Conservation (phyloP, 2,329 filamentous ascomycete genomes). For the Fusarium redolens region DNA sequence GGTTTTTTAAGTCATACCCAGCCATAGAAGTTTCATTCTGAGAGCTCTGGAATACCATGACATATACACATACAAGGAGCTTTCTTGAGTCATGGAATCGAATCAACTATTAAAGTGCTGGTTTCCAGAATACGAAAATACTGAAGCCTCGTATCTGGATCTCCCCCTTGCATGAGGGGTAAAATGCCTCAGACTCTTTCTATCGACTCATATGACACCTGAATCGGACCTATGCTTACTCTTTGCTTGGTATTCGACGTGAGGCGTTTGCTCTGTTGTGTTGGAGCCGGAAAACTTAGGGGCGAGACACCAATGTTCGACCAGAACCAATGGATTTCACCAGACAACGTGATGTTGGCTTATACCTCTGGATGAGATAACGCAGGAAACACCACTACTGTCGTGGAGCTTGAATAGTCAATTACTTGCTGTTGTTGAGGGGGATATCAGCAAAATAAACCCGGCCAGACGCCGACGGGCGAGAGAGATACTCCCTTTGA, state of each 20-base stretch:
- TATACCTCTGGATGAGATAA: background rate
- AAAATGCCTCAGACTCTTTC: background rate
- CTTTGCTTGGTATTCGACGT: background rate
- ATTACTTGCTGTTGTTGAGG: too few species aligned
- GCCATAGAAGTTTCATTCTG: background rate
- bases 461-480: background rate
- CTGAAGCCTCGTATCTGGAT: background rate
- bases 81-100: background rate
- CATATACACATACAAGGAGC: background rate
- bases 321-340: background rate
- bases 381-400: background rate
- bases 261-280: background rate
- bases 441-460: background rate
- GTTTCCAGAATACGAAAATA: background rate
- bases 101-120: background rate
- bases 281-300: too few species aligned
- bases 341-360: background rate
- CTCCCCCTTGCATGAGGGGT: constrained; percentile 21
- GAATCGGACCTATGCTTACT: background rate
- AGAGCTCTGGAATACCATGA: background rate
- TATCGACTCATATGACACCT: background rate
- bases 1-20: background rate
- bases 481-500: background rate
- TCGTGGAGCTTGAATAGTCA: background rate
- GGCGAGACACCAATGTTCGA: too few species aligned